A percentile compares a stretch with the other conserved stretches of the same genome.
Conservation (phyloP, 345 rosid species). For the Salix udensis region DNA sequence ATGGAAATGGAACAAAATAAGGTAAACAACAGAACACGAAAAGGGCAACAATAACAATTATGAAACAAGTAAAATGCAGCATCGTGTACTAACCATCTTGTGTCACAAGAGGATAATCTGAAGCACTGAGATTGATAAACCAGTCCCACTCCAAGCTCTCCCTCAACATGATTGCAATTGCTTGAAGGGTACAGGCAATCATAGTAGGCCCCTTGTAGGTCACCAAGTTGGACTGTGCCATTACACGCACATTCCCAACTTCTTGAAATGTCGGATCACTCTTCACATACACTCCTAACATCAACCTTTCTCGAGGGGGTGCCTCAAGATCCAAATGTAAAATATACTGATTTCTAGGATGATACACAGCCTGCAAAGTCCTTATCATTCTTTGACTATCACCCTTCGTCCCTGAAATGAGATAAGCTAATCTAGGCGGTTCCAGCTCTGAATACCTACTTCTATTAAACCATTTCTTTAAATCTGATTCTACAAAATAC, state of each 20-base stretch:
- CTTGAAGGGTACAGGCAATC: constrained; percentile 91
- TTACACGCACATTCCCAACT: constrained; percentile 83
- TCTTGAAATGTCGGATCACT: constrained; percentile 61
- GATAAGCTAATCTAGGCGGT: constrained; percentile 80
- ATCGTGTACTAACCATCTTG: constrained; percentile 71
- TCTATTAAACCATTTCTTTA: constrained; percentile 34
- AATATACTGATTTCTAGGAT: constrained; percentile 92
- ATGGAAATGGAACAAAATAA: neutral
- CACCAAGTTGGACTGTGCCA: constrained; percentile 87
- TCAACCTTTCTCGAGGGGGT: constrained; percentile 80
- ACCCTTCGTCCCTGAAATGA: constrained; percentile 91
- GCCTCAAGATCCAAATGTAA: constrained; percentile 94
- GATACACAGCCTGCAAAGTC: constrained; percentile 89
- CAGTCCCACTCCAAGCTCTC: constrained; percentile 94
- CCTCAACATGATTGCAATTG: constrained; percentile 68
- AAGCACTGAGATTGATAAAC: constrained; percentile 92
- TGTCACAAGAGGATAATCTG: constrained; percentile 88
- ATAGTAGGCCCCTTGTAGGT: constrained; percentile 94
- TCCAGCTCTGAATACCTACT: constrained; percentile 29
- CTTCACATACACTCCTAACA: constrained; percentile 61
- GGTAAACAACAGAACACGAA: constrained; percentile 2
- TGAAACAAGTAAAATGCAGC: constrained; percentile 2
- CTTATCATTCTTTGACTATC: constrained; percentile 90
- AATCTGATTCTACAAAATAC: constrained; percentile 69
- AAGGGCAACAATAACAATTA: neutral